Base-by-base conservation (phyloP, 768 basidiomycete species). In the Suillus bovinus region DNA sequence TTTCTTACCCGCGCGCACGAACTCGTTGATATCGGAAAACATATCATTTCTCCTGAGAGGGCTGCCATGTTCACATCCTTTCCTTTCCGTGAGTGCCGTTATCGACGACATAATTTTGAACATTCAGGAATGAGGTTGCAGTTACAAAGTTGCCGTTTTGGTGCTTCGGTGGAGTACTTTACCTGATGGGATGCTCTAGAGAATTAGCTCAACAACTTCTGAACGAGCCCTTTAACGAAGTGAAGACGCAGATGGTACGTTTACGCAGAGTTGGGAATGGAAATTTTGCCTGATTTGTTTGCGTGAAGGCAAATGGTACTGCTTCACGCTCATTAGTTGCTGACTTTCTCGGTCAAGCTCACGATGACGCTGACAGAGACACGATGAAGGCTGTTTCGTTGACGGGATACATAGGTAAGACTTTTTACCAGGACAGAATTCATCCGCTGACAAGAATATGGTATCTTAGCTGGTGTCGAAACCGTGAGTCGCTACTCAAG, bases 21-120 rank as follows among this genome's bases (percentile, higher is more conserved):
- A 52, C 11, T 52, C 29, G 2, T 5, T 31, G 29, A 33, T 5
- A 33, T 52, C 5, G 5, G 1, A 17, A 5, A 11, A 20, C 20
- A 31, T 5, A 17, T 50, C 10, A 0, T 33, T 11, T 24, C 38
- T n/a, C 47, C 57, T 3, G 31, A 33, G 46, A 59, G 22, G 7
- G 31, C 57, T 14, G 57, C 54, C 24, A 31, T 62, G 31, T 47
- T 62, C 13, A 38, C 31, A n/a, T 27, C 61, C 31, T 58, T 62
- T 22, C 61, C 61, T 16, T 50, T 57, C n/a, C 44, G 61, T 62
- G 27, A 41, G 58, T 59, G 5, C 13, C 16, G 16, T 16, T 17
- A 8, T 49, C 13, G n/a, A 22, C 4, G 22, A 29, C 22, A 14
- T 29, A 14, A 17, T 17, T 29, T 17, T 29, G 27, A 17, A 49